These are phyloP conservation scores for Xylaria nigripes DNA, from an alignment of 495 filamentous ascomycete species.

Conservation along the genomic window DNA sequence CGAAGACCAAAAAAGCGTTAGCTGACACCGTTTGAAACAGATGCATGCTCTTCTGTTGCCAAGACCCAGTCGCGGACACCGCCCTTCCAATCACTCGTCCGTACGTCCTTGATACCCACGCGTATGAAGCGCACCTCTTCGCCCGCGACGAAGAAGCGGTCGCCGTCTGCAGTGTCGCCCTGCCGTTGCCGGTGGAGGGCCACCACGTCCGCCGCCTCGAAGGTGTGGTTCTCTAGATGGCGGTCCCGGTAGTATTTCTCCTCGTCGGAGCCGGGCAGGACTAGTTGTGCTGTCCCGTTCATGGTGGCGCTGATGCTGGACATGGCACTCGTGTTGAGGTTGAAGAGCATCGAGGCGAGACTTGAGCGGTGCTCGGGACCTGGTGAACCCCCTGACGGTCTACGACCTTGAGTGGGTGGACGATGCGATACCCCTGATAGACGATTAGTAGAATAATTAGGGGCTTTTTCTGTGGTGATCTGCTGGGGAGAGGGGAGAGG, in stretches of 20 bases:
- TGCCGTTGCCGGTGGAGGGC: conserved; percentile 16
- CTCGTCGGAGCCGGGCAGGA: conserved; percentile 64
- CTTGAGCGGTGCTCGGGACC: conserved; percentile 56
- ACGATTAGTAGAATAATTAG: too few relatives aligned
- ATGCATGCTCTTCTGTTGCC: conserved; percentile 31
- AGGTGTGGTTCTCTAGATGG: conserved; percentile 90
- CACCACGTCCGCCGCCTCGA: conserved; percentile 46
- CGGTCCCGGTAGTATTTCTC: conserved; percentile 70
- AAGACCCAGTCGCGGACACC: conserved; percentile 65
- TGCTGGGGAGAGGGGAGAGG: not conserved
- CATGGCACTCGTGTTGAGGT: conserved; percentile 80
- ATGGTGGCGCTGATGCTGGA: conserved; percentile 91
- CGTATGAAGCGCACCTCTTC: conserved; percentile 66
- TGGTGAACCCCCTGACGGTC: conserved; percentile 51
- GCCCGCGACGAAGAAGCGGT: conserved; percentile 56
- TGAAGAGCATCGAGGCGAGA: conserved; percentile 72
- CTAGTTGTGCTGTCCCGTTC: conserved; percentile 69
- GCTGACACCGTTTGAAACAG: conserved; percentile 26
- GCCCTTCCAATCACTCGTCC: conserved; percentile 78
- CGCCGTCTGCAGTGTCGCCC: conserved; percentile 36
- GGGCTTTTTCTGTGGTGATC: too few relatives aligned
- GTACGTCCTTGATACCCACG: conserved; percentile 63
- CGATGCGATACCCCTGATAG: conserved; percentile 71
- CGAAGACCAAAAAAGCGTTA: not conserved
- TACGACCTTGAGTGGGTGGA: conserved; percentile 64